Conservation (phyloP, 1,139 yeast species). For the Suhomyces anneliseae region DNA sequence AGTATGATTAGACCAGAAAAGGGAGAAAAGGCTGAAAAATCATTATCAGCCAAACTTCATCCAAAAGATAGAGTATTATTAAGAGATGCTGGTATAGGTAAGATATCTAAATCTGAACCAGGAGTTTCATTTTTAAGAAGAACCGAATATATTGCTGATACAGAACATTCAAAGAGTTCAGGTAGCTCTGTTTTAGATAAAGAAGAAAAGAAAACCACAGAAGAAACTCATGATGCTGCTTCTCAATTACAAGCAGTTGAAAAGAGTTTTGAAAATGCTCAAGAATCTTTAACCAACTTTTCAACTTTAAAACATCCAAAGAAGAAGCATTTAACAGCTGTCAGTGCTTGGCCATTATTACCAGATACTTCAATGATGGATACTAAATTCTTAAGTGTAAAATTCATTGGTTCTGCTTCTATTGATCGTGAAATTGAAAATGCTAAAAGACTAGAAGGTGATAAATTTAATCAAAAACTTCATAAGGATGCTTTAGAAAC, state of each 20-base stretch:
- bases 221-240: slow-evolving; percentile 55
- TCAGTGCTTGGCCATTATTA: slow-evolving; percentile 72
- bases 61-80: slow-evolving; percentile 75
- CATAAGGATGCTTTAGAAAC: slow-evolving; percentile 52
- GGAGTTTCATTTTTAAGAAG: slow-evolving; percentile 86
- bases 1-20: slow-evolving; percentile 19
- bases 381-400: slow-evolving; percentile 67
- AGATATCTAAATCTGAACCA: slow-evolving; percentile 51
- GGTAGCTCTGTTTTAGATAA: slow-evolving; percentile 16
- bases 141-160: slow-evolving; percentile 81
- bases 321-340: slow-evolving; percentile 72
- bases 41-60: slow-evolving; percentile 50
- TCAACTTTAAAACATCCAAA: slow-evolving; percentile 69
- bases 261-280: slow-evolving; percentile 66
- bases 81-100: slow-evolving; percentile 69
- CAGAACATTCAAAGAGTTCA: slow-evolving; percentile 19
- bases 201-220: slow-evolving; percentile 16
- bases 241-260: slow-evolving; percentile 71
- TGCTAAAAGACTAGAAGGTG: slow-evolving; percentile 39
- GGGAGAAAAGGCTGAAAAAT: slow-evolving; percentile 14
- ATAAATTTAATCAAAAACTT: slow-evolving; percentile 37
- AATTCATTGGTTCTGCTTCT: slow-evolving; percentile 80
- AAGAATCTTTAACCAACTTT: slow-evolving; percentile 44
- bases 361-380: slow-evolving; percentile 93
- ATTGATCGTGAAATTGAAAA: slow-evolving; percentile 39